Base-by-base conservation (phyloP, 1,139 yeast species). In the Hyphopichia khmerensis region DNA sequence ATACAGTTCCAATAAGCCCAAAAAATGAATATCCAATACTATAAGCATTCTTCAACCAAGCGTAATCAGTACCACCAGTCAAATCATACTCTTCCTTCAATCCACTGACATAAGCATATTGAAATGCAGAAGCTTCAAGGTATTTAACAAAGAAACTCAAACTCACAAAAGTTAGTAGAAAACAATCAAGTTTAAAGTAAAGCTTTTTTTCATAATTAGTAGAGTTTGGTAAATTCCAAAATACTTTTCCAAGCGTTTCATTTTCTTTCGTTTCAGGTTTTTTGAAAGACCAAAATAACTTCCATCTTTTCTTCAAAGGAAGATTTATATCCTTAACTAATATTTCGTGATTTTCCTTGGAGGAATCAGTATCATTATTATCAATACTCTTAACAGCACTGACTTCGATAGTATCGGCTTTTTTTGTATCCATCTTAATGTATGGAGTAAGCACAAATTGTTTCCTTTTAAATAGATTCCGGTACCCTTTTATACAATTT, bases 161-260 rank as follows among this genome's bases (percentile, higher is more conserved):
- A 24, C 21, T 15, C 10, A 26, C 24, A 24, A 26, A 31, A 23
- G 30, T 21, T n/a, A 38, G 35, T 15, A 33, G 14, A 24, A 32
- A 30, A 36, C 27, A 29, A 17, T 39, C 40, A 14, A 36, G 17
- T 36, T 35, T 34, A 13, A 35, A 35, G 19, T 34, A 26, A 13
- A 34, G 16, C 24, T 21, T 39, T 33, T 29, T 27, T 13, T 39
- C 41, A 16, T 9, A 33, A 14, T 13, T 13, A 11, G 33, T 27
- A 9, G 38, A 18, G 24, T 26, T 19, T 4, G 33, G 27, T 19
- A 19, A 24, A 10, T 26, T 15, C 33, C 32, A 24, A 4, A 18
- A 31, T 19, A 9, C 10, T 21, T 6, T 17, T 4, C n/a, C 9
- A 3, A 7, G 4, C 4, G 29, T 3, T 9, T 11, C n/a, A 7